Conservation (phyloP, 2,329 filamentous ascomycete species). For the Hypocreales sp. region DNA sequence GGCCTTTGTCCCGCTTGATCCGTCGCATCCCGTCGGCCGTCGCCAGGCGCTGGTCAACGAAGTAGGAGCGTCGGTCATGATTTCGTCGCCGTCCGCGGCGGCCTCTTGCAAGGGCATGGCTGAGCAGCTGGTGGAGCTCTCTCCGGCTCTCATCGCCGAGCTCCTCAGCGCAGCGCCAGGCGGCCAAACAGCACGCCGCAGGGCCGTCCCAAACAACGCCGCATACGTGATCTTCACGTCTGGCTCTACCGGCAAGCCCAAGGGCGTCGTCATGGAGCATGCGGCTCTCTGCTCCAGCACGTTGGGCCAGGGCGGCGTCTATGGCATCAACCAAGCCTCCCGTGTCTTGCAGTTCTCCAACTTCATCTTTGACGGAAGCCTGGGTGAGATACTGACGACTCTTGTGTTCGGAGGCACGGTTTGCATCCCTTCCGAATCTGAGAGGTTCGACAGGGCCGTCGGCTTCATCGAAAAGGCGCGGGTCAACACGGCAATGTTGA, state of each 20-base stretch:
- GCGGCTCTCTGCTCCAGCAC: slow-evolving; percentile 34
- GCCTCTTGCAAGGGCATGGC: neutral
- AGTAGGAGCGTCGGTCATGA: slow-evolving; percentile 1
- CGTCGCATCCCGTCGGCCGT: slow-evolving; percentile 3
- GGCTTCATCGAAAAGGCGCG: slow-evolving; percentile 2
- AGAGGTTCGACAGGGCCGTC: neutral
- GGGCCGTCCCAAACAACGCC: neutral
- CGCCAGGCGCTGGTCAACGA: slow-evolving; percentile 3
- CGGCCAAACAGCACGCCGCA: neutral
- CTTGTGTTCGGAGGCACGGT: slow-evolving; percentile 8
- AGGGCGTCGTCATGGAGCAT: slow-evolving; percentile 23
- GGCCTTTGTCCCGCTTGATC: slow-evolving; percentile 11
- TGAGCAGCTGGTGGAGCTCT: neutral
- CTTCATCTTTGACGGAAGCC: slow-evolving; percentile 32
- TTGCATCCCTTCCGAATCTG: slow-evolving; percentile 8
- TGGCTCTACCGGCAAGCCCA: slow-evolving; percentile 12
- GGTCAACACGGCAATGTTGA: slow-evolving; percentile 6
- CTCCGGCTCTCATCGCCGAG: neutral
- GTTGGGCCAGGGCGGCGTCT: slow-evolving; percentile 27
- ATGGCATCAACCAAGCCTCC: slow-evolving; percentile 28
- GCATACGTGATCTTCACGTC: slow-evolving; percentile 14
- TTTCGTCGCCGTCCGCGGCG: slow-evolving; percentile 1
- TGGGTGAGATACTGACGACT: slow-evolving; percentile 13
- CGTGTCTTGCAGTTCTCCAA: slow-evolving; percentile 36
- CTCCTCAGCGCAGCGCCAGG: neutral